Base-by-base conservation (phyloP, 495 filamentous ascomycete genomes). In the Staphylotrichum tortipilum region DNA sequence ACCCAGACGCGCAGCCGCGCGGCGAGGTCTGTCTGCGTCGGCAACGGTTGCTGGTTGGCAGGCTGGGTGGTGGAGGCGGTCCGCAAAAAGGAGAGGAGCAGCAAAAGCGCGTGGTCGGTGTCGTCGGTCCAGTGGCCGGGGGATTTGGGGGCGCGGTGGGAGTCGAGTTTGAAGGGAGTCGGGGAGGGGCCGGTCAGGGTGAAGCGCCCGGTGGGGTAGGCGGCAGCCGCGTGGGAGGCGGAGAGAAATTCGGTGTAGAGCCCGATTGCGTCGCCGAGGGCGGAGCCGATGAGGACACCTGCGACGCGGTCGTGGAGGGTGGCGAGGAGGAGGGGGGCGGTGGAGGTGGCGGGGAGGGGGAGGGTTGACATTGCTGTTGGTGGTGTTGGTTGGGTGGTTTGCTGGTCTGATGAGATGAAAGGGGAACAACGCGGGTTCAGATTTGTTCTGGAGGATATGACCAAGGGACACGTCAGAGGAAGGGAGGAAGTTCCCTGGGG, bases 111-210 rank as follows among this genome's bases (percentile, higher is more conserved):
- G 49, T 76, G 73, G 53, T 76, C 73, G 10, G 73, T 76, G 54
- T 76, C 73, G 51, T 76, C 72, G n/a, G 73, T 76, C 73, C 72
- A 76, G 47, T 69, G 62, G 34, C 63, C 63, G 3, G 52, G 50
- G 0, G 56, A 44, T 21, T 72, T 65, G 31, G 62, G 58, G 12
- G 61, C 58, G 48, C 69, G 62, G 54, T 73, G 70, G 19, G 47
- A 38, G 57, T 76, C 70, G 5, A 60, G 39, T 6, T 61, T 52
- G 47, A 62, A 67, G 17, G 67, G 66, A 15, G 55, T 51, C 11
- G 53, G 53, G 12, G 37, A 10, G 43, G 22, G 21, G 19, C 54
- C 7, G n/a, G 55, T 34, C 24, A 74, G 61, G 30, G 64, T 62
- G 60, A 71, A 72, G n/a, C 46, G 62, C 23, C 56, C 26, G 8